Evolutionary conservation across 2,329 filamentous ascomycete genomes (phyloP).

Genomic region (Bretziella fagacearum): DNA sequence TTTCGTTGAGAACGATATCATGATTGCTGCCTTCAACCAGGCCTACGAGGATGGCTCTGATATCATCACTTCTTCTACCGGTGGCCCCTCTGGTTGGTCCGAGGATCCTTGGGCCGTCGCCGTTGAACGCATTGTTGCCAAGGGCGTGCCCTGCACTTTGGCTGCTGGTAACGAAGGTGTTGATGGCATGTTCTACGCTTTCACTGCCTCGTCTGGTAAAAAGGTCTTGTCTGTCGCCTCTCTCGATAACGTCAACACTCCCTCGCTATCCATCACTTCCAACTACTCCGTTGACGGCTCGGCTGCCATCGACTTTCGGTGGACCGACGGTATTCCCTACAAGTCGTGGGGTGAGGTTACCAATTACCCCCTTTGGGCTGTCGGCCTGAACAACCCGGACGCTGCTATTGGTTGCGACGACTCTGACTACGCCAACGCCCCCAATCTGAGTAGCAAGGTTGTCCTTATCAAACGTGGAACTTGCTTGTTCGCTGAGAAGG

Average conservation of each 20-base stretch:
- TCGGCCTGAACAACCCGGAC: conserved; percentile 31
- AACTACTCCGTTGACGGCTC: conserved; percentile 26
- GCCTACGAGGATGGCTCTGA: conserved; percentile 42
- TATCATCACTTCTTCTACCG: conserved; percentile 39
- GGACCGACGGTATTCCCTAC: conserved; percentile 25
- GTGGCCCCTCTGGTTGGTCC: conserved; percentile 34
- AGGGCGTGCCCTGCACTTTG: conserved; percentile 35
- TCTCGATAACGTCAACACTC: conserved; percentile 30
- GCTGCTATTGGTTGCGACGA: conserved; percentile 31
- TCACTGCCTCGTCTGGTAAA: conserved; percentile 31
- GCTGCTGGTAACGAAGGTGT: conserved; percentile 36
- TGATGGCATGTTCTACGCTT: conserved; percentile 30
- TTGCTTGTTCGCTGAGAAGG: conserved; percentile 39
- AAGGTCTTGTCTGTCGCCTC: conserved; percentile 33
- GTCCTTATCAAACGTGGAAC: conserved; percentile 43
- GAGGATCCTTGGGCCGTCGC: conserved; percentile 34
- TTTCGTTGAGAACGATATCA: conserved; percentile 33
- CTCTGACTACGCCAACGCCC: conserved; percentile 31
- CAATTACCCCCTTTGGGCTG: conserved; percentile 32
- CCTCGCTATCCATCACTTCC: conserved; percentile 27
- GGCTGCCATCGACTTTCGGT: conserved; percentile 25
- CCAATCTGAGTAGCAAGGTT: conserved; percentile 39
- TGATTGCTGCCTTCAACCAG: conserved; percentile 41
- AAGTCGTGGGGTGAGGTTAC: conserved; percentile 26
- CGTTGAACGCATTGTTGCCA: conserved; percentile 34